These are phyloP conservation scores for Fusarium anguioides DNA, from an alignment of 2,329 filamentous ascomycete species.

Conservation along the genomic window DNA sequence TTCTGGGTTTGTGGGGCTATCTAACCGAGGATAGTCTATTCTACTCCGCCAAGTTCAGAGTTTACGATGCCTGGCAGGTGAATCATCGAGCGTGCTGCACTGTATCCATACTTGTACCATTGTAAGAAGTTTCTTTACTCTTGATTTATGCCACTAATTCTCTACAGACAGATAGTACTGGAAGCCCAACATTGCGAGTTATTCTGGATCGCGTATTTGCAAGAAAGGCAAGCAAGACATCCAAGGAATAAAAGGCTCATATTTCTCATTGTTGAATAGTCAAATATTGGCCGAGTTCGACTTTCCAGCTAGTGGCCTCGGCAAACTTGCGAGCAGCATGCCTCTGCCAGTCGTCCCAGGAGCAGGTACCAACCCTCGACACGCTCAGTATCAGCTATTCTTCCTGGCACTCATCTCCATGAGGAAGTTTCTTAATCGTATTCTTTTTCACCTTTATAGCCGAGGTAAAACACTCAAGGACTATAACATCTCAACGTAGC, in stretches of 20 bases:
- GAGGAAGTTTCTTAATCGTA: constrained; percentile 27
- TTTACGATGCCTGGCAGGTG: constrained; percentile 23
- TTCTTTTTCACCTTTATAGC: constrained; percentile 29
- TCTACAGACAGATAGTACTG: constrained; percentile 1
- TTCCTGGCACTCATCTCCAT: constrained; percentile 31
- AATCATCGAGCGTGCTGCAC: constrained; percentile 25
- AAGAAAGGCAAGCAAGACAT: no score
- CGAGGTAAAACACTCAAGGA: background rate
- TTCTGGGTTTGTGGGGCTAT: background rate
- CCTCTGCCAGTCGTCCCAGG: constrained; percentile 22
- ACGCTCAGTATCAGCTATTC: constrained; percentile 29
- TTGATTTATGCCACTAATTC: background rate
- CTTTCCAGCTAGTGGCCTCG: constrained; percentile 32
- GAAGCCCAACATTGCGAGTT: constrained; percentile 27
- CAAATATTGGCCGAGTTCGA: constrained; percentile 32
- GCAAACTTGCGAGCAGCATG: constrained; percentile 22
- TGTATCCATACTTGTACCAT: constrained; percentile 17
- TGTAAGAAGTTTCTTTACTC: background rate
- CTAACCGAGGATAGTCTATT: constrained; percentile 10
- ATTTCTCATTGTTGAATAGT: background rate
- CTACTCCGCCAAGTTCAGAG: constrained; percentile 22
- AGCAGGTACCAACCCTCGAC: constrained; percentile 4
- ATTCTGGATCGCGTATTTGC: constrained; percentile 32
- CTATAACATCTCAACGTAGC: no score
- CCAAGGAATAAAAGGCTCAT: no score